Evolutionary conservation across 495 filamentous ascomycete species (phyloP).

Genomic region (Parathielavia hyrcaniae): DNA sequence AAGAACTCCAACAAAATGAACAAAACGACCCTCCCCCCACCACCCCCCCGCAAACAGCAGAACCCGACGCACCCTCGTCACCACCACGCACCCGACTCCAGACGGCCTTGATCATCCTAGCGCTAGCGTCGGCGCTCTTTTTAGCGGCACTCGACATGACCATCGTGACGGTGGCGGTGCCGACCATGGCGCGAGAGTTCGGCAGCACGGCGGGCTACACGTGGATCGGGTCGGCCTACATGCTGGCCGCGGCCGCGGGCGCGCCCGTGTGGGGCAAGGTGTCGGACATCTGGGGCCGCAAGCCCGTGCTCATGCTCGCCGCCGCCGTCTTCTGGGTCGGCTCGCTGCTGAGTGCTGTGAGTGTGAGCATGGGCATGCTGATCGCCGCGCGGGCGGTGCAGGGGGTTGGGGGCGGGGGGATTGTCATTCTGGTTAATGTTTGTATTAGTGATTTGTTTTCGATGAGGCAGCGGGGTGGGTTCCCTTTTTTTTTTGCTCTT

Average conservation of each 20-base stretch:
- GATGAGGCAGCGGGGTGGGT: slow-evolving; percentile 52
- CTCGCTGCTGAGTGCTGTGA: slow-evolving; percentile 63
- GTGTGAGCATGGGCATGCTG: slow-evolving; percentile 64
- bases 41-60: neutral
- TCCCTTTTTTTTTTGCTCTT: neutral
- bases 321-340: slow-evolving; percentile 70
- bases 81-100: slow-evolving; percentile 33
- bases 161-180: slow-evolving; percentile 38
- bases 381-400: slow-evolving; percentile 72
- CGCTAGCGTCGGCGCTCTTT: slow-evolving; percentile 48
- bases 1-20: neutral
- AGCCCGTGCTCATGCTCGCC: slow-evolving; percentile 67
- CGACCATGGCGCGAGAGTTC: slow-evolving; percentile 59
- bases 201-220: slow-evolving; percentile 61
- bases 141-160: slow-evolving; percentile 47
- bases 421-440: slow-evolving; percentile 75
- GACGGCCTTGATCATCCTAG: slow-evolving; percentile 36
- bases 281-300: slow-evolving; percentile 81
- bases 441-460: slow-evolving; percentile 76
- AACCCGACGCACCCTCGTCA: slow-evolving; percentile 30
- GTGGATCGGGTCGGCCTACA: slow-evolving; percentile 69
- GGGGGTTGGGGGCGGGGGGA: slow-evolving; percentile 76
- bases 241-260: slow-evolving; percentile 61
- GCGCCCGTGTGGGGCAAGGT: slow-evolving; percentile 78
- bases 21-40: neutral